Evolutionary conservation across 2,329 filamentous ascomycete genomes (phyloP).

Genomic region (Bipolaris zeicola): DNA sequence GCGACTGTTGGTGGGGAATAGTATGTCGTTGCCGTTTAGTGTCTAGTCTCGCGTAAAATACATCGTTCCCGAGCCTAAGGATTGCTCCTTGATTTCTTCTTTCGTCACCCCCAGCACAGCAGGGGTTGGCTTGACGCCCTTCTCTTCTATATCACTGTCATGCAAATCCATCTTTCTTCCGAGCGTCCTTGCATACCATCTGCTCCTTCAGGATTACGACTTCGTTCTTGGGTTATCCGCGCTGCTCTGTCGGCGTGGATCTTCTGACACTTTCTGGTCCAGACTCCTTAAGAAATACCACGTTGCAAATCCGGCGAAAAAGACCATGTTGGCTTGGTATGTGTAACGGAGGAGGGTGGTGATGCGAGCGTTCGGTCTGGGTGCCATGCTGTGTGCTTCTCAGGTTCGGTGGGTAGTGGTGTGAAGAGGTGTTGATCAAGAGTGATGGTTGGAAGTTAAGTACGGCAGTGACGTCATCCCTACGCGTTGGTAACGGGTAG

Average conservation of each 20-base stretch:
- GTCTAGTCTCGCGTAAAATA: background rate
- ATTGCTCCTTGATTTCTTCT: background rate
- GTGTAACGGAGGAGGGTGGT: conserved; percentile 21
- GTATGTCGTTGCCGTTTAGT: background rate
- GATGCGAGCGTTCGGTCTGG: conserved; percentile 8
- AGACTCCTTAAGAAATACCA: conserved; percentile 20
- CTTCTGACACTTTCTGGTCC: background rate
- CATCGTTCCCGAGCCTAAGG: background rate
- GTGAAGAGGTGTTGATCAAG: background rate
- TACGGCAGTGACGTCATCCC: conserved; percentile 4
- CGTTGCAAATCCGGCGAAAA: conserved; percentile 21
- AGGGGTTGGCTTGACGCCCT: background rate
- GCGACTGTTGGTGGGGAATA: background rate
- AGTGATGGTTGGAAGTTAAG: background rate
- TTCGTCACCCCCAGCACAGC: background rate
- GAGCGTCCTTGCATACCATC: background rate
- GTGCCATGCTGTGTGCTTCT: conserved; percentile 6
- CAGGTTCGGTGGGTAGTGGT: background rate
- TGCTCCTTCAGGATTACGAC: background rate
- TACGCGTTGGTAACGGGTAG: background rate
- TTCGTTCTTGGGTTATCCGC: background rate
- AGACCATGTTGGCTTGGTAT: conserved; percentile 23
- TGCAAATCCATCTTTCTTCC: background rate
- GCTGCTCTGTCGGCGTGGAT: background rate
- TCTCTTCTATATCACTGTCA: background rate